These are phyloP conservation scores for Tolypocladium paradoxum DNA, from an alignment of 2,329 filamentous ascomycete species.

Conservation along the genomic window DNA sequence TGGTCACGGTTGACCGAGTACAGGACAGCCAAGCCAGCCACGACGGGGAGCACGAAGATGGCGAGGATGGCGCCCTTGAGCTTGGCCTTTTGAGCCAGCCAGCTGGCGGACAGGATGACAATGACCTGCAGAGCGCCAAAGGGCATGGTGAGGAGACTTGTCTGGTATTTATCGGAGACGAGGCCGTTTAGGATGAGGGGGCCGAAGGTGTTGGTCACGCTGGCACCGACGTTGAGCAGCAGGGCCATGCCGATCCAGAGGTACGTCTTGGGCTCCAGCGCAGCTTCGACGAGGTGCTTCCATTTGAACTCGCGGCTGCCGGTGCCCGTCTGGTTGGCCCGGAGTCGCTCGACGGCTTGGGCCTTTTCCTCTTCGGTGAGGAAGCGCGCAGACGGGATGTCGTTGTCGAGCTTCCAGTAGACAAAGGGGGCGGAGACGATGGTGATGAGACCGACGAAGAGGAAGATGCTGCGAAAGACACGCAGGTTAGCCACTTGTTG, in stretches of 20 bases:
- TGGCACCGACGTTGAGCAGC: constrained; percentile 52
- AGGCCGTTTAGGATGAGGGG: constrained; percentile 52
- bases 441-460: constrained; percentile 51
- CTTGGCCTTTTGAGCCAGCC: constrained; percentile 42
- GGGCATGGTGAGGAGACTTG: constrained; percentile 55
- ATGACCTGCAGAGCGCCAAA: constrained; percentile 52
- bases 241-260: constrained; percentile 51
- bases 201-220: constrained; percentile 54
- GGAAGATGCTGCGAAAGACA: constrained; percentile 29
- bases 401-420: constrained; percentile 50
- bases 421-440: constrained; percentile 45
- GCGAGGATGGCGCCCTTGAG: constrained; percentile 47
- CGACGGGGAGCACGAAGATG: constrained; percentile 44
- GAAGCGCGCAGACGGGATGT: constrained; percentile 43
- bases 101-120: constrained; percentile 48
- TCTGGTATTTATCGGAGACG: constrained; percentile 45
- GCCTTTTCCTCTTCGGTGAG: constrained; percentile 55
- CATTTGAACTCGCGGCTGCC: constrained; percentile 59
- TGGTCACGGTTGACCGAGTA: constrained; percentile 40
- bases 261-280: constrained; percentile 40
- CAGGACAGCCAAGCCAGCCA: constrained; percentile 45
- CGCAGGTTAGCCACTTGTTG: background rate
- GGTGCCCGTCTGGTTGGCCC: constrained; percentile 65
- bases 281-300: constrained; percentile 47
- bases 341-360: constrained; percentile 59